Base-by-base conservation (phyloP, 352 stramenopile species). In the Chrysophaeum taylorii region DNA sequence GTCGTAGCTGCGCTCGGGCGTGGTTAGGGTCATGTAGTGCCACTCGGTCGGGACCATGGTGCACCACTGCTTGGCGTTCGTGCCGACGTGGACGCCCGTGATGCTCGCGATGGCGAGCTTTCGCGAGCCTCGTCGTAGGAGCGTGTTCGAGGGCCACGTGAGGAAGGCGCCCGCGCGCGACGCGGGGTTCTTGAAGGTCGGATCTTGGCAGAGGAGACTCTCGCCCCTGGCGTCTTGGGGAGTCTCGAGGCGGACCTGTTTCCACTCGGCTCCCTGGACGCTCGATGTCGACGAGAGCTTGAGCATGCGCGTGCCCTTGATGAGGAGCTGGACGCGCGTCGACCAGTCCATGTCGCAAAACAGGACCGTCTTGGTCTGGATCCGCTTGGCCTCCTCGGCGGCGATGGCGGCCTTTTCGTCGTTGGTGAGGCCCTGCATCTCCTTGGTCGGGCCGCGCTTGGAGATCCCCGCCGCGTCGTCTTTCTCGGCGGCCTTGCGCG, bases 31-130 rank as follows among this genome's bases (percentile, higher is more conserved):
- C 57, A 66, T 31, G 35, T 66, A 66, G 57, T 66, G 57, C 57
- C 57, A 66, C 57, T 66, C 57, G 33, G 57, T 66, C 1, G 57
- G 57, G 12, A 66, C 57, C 14, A 66, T 33, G 33, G 57, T 66
- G 57, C 57, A 66, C 57, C 57, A 66, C 57, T 66, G 57, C 57
- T 66, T 66, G 33, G 57, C 57, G 57, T 66, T 66, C 14, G 57
- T 66, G 14, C 57, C 57, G 33, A 66, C 31, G 57, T 66, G 57
- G 33, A 66, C 57, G 57, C 33, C 57, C 12, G 35, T 45, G 36
- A 66, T 66, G 33, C 16, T 5, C 33, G 2, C 16, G 57, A 66
- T 31, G 2, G 36, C 36, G 57, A 66, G 57, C n/a, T 66, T 66
- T 2, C 57, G 31, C 14, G 31, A 45, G 2, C 14, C 35, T 1